A percentile compares a stretch with the other conserved stretches of the same genome.
Conservation (phyloP, 2,329 filamentous ascomycete genomes). For the Aspergillus jensenii region DNA sequence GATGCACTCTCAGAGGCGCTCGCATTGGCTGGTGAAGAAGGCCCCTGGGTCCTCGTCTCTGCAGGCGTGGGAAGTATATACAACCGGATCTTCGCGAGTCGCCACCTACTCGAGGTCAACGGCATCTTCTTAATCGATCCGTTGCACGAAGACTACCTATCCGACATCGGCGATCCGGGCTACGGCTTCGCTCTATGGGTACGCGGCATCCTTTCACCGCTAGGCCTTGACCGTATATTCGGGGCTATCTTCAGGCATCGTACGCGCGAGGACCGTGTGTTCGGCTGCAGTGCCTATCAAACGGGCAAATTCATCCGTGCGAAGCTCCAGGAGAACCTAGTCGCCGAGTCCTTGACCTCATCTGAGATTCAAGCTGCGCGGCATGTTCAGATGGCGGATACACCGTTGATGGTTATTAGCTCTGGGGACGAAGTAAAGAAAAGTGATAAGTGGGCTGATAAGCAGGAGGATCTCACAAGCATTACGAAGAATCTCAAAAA, state of each 20-base stretch:
- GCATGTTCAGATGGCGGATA: slow-evolving; percentile 74
- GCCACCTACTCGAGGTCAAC: slow-evolving; percentile 71
- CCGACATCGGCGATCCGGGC: slow-evolving; percentile 61
- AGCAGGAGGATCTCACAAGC: slow-evolving; percentile 79
- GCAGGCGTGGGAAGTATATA: slow-evolving; percentile 87
- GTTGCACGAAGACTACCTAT: slow-evolving; percentile 81
- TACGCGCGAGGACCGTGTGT: slow-evolving; percentile 78
- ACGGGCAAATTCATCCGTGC: slow-evolving; percentile 82
- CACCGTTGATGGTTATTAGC: slow-evolving; percentile 77
- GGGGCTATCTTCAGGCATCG: slow-evolving; percentile 82
- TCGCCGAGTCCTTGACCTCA: slow-evolving; percentile 79
- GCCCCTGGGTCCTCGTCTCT: slow-evolving; percentile 85
- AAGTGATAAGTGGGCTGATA: slow-evolving; percentile 73
- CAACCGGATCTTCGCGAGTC: slow-evolving; percentile 84
- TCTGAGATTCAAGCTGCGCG: slow-evolving; percentile 77
- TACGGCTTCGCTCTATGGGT: slow-evolving; percentile 85
- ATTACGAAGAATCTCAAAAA: slow-evolving; percentile 74
- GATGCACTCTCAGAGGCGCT: slow-evolving; percentile 87
- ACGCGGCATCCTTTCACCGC: slow-evolving; percentile 78
- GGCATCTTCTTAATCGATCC: slow-evolving; percentile 86
- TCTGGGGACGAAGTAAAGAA: slow-evolving; percentile 70
- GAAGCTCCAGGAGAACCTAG: slow-evolving; percentile 87
- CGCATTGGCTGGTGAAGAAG: slow-evolving; percentile 73
- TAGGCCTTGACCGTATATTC: slow-evolving; percentile 77
- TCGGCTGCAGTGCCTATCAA: slow-evolving; percentile 76